Base-by-base conservation (phyloP, 2,329 filamentous ascomycete genomes). In the Venturia aucupariae region DNA sequence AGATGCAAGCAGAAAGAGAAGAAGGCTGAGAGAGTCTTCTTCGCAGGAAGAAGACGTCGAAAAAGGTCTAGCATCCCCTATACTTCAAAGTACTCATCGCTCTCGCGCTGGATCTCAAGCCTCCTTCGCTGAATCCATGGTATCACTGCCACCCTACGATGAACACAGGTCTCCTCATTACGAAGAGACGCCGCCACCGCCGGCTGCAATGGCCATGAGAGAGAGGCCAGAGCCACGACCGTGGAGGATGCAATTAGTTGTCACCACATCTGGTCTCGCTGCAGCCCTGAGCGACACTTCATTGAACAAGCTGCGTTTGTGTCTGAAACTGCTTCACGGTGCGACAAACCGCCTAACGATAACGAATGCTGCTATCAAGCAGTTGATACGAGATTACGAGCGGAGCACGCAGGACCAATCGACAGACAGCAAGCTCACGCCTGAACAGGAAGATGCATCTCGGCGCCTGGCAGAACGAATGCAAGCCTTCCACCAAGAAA, bases 271-370 rank as follows among this genome's bases (percentile, higher is more conserved):
- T 0, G 93, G 92, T 0, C 82, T 97, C 0, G 92, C 92, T 67
- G 88, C 96, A 19, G 92, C 94, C 0, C 91, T 99, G 83, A 95
- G 89, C 70, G 89, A 95, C 22, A 89, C 94, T 71, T 96, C 90
- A 27, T 78, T 97, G 10, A 85, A 87, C 62, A 94, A 89, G 67
- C 79, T 99, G 51, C 91, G 90, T 70, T 93, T 91, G 70, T 97
- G 92, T 68, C 79, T 97, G 1, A 83, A 83, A 30, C 90, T 92
- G 82, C 79, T 97, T 59, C 84, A 87, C 32, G 89, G 87, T 82
- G 90, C 90, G 1, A 96, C 96, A 67, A 86, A 85, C 7, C 90
- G 91, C 72, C 86, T 97, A 65, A 86, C 87, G 59, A 86, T 86
- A 60, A 84, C 91, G 0, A 90, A 96, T 67, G 79, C 83, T 19